phyloP scores from a whole-genome alignment of 2,329 filamentous ascomycete genomes.

The Claviceps sp. region DNA sequence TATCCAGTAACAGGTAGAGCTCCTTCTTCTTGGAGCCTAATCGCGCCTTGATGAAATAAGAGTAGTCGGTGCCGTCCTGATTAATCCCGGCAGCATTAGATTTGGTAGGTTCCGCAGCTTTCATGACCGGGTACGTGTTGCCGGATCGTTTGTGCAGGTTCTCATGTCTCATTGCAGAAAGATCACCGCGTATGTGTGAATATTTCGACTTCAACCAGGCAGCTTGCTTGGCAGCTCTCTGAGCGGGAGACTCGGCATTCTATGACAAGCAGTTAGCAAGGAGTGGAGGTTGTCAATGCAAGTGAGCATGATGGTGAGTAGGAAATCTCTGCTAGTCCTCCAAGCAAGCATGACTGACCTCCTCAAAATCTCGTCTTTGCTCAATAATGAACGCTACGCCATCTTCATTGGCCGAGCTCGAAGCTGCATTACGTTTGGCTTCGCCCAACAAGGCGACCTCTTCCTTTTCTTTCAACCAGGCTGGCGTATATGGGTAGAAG shows the following conservation, averaged over 20 bases:
- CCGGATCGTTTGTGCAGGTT: conserved; percentile 18
- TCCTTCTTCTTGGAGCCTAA: conserved; percentile 41
- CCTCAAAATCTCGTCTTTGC: conserved; percentile 16
- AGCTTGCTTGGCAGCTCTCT: conserved; percentile 8
- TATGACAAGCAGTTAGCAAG: conserved; percentile 1
- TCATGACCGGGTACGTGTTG: conserved; percentile 34
- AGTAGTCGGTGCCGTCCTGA: conserved; percentile 53
- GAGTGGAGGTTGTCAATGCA: conserved; percentile 13
- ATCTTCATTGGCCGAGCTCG: conserved; percentile 4
- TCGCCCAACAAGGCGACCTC: conserved; percentile 8
- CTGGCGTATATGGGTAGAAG: conserved; percentile 33
- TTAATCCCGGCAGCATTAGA: conserved; percentile 40
- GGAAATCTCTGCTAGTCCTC: background rate
- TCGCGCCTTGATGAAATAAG: conserved; percentile 46
- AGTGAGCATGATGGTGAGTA: background rate
- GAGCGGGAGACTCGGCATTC: conserved; percentile 2
- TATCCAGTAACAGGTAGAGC: conserved; percentile 52
- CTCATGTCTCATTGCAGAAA: background rate
- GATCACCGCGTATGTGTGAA: background rate
- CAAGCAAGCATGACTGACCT: conserved; percentile 2
- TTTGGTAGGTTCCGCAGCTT: conserved; percentile 30
- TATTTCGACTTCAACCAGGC: conserved; percentile 8
- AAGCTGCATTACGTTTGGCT: conserved; percentile 13
- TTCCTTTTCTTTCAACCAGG: conserved; percentile 20
- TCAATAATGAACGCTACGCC: conserved; percentile 28